These are phyloP conservation scores for Colletotrichum eremochloae DNA, from an alignment of 2,329 filamentous ascomycete genomes.

Conservation along the genomic window DNA sequence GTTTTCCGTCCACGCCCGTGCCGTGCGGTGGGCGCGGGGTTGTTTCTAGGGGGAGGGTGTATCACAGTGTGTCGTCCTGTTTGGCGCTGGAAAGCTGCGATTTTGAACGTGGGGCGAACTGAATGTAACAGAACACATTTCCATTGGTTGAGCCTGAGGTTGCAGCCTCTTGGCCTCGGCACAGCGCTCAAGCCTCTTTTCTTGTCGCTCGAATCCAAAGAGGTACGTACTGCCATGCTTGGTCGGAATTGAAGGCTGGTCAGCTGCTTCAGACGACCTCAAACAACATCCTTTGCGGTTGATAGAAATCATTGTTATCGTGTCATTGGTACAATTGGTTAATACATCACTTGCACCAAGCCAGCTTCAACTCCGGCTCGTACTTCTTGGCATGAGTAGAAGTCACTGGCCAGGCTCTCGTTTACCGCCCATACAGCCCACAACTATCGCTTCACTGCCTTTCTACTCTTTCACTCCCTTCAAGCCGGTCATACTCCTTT, in stretches of 20 bases:
- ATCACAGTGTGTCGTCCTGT: background rate
- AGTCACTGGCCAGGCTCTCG: background rate
- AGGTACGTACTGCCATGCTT: constrained; percentile 14
- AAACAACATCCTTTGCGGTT: constrained; percentile 7
- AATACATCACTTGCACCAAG: background rate
- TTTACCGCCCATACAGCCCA: background rate
- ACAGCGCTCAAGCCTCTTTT: constrained; percentile 2
- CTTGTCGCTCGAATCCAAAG: background rate
- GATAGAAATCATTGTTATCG: background rate
- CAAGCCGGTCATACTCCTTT: background rate
- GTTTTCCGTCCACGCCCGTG: constrained; percentile 10
- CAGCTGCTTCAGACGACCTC: constrained; percentile 18
- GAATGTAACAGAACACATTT: background rate
- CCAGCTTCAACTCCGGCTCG: background rate
- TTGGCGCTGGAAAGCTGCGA: constrained; percentile 22
- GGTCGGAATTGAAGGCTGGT: constrained; percentile 9
- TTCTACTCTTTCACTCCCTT: background rate
- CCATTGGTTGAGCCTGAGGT: constrained; percentile 13
- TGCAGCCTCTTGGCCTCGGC: background rate
- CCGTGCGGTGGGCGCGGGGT: constrained; percentile 24
- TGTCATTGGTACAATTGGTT: background rate
- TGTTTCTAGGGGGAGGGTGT: constrained; percentile 5
- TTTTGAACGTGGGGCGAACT: constrained; percentile 15
- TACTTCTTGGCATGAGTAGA: background rate
- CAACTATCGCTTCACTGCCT: background rate